These are phyloP conservation scores for Alloteropsis semialata DNA, from an alignment of 176 grass and related monocot genomes.

Conservation along the genomic window DNA sequence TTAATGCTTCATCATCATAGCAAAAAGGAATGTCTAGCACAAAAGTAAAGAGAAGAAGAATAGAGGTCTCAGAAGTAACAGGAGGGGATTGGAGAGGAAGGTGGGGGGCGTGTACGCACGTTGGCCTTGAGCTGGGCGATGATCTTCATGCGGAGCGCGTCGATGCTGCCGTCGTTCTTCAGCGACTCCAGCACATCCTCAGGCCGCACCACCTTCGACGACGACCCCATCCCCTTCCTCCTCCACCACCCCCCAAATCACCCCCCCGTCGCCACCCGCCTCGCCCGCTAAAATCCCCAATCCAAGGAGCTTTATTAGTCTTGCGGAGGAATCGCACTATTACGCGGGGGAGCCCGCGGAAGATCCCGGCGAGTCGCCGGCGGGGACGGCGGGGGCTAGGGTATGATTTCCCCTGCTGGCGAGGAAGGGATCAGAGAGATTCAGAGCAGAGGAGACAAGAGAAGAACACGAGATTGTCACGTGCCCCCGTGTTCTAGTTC, in stretches of 20 bases:
- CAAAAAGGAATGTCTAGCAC: too few relatives aligned
- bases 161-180: slow-evolving; percentile 91
- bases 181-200: slow-evolving; percentile 89
- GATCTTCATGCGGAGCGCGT: slow-evolving; percentile 95
- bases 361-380: background rate
- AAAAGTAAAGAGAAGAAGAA: background rate
- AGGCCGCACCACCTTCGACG: slow-evolving; percentile 59
- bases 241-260: background rate
- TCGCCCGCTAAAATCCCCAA: background rate
- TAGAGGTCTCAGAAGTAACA: background rate
- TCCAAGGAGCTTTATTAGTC: background rate
- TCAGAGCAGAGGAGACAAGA: background rate
- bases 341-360: background rate
- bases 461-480: background rate
- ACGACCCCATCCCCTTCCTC: slow-evolving; percentile 50
- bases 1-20: background rate
- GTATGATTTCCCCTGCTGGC: background rate
- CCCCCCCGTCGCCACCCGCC: background rate
- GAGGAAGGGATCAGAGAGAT: background rate
- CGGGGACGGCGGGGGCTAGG: background rate
- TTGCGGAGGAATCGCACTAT: background rate
- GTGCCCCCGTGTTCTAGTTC: background rate
- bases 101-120: slow-evolving; percentile 27
- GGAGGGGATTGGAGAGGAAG: background rate
- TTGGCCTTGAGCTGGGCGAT: slow-evolving; percentile 93